Evolutionary conservation across 768 basidiomycete species (phyloP).

Genomic region (Nevesoporus exiguus): DNA sequence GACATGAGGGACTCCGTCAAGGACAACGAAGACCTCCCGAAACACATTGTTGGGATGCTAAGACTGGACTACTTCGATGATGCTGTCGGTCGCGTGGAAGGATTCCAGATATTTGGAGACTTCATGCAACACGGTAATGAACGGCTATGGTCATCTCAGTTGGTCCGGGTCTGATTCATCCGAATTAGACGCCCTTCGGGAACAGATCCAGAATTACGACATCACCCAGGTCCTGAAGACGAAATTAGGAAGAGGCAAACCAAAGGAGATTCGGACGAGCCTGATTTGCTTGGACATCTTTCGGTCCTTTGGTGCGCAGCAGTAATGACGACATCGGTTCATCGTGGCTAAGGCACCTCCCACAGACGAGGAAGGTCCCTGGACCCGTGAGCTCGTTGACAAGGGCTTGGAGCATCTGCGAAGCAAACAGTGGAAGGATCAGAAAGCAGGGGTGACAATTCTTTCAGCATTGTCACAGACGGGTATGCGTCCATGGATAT

Average conservation of each 20-base stretch:
- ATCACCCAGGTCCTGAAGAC: slow-evolving; percentile 16
- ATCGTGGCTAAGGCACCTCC: background rate
- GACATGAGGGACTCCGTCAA: slow-evolving; percentile 15
- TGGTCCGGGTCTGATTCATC: background rate
- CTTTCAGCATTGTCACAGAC: slow-evolving; percentile 23
- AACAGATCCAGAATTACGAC: slow-evolving; percentile 8
- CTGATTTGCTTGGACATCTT: slow-evolving; percentile 26
- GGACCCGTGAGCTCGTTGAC: slow-evolving; percentile 12
- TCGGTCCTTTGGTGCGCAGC: slow-evolving; percentile 16
- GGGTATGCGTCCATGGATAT: background rate
- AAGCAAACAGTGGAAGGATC: slow-evolving; percentile 11
- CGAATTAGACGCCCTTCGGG: slow-evolving; percentile 12
- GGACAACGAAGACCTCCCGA: slow-evolving; percentile 7
- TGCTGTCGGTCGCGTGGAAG: slow-evolving; percentile 21
- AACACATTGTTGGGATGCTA: slow-evolving; percentile 23
- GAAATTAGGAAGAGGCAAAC: slow-evolving; percentile 14
- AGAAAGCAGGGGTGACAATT: slow-evolving; percentile 24
- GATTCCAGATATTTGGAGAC: slow-evolving; percentile 24
- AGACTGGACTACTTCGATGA: slow-evolving; percentile 24
- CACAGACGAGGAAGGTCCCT: slow-evolving; percentile 8
- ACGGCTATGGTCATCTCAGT: background rate
- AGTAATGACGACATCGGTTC: background rate
- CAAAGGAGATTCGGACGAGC: slow-evolving; percentile 20
- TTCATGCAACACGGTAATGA: slow-evolving; percentile 21
- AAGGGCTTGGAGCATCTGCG: slow-evolving; percentile 6